Base-by-base conservation (phyloP, 768 basidiomycete species). In the Mycena alexandri region DNA sequence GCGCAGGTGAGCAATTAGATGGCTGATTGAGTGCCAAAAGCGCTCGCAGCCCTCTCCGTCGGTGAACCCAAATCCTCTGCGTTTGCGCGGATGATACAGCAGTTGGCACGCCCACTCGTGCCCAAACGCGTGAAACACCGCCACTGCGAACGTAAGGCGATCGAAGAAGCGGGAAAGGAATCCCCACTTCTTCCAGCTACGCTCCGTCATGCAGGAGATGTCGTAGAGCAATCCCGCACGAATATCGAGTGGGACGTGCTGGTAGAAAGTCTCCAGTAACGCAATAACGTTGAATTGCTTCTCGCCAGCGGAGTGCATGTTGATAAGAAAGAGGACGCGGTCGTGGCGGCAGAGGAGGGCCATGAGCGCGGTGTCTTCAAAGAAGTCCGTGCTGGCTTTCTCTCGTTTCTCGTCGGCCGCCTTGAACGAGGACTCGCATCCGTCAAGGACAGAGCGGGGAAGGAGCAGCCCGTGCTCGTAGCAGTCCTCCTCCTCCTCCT, bases 91-190 rank as follows among this genome's bases (percentile, higher is more conserved):
- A n/a, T n/a, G n/a, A n/a, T n/a, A n/a, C n/a, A n/a, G n/a, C n/a
- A n/a, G n/a, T n/a, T 72, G 79, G 61, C 79, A 81, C 42, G 76
- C 65, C 80, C 79, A 82, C 46, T 80, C 73, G 60, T 82, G 82
- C 17, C 76, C 78, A 55, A 80, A 82, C 1, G 79, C 79, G 65
- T 84, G 82, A 76, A 83, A 78, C 0, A 77, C 80, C 11, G 76
- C 77, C 0, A 79, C 80, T 1, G 75, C 76, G 51, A 80, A 81
- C 0, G 48, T 19, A 5, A 83, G 11, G 1, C 79, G 71, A 5
- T 50, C 43, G 34, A 48, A 14, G 36, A 48, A 65, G 21, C 54
- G 54, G 5, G 24, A n/a, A n/a, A 65, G 19, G 33, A 65, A 65
- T 24, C 25, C 9, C 56, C 46, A 58, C 48, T 58, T 58, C 48